These are phyloP conservation scores for Desmodesmus armatus DNA, from an alignment of 139 green algal genomes.

Conservation along the genomic window DNA sequence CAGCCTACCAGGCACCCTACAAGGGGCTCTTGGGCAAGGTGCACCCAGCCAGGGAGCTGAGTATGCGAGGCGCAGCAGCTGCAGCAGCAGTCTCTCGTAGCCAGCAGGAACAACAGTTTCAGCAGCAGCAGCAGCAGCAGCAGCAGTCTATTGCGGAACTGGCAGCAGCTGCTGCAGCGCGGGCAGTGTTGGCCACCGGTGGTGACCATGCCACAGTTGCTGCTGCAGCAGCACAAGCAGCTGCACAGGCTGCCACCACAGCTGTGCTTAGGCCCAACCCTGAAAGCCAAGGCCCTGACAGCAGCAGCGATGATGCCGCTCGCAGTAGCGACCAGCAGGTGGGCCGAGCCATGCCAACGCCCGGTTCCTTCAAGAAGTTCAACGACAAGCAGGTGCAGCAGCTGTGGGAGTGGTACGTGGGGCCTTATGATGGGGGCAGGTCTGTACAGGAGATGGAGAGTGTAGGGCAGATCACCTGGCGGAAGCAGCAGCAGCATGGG, in stretches of 20 bases:
- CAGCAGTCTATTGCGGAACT: not conserved
- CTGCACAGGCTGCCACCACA: not conserved
- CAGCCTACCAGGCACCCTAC: too few species aligned
- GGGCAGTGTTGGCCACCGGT: too few species aligned
- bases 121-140: not conserved
- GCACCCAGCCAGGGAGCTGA: too few species aligned
- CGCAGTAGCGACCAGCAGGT: too few species aligned
- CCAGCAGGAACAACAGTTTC: not conserved
- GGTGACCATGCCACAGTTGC: too few species aligned
- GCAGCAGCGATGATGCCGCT: too few species aligned
- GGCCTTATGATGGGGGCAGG: not conserved
- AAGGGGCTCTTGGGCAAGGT: too few species aligned
- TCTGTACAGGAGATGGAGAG: conserved; percentile 9
- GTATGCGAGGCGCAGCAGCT: too few species aligned
- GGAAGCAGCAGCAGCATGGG: conserved; percentile 5
- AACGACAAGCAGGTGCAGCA: not conserved
- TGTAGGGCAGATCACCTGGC: not conserved
- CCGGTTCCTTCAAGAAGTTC: not conserved
- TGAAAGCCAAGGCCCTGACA: too few species aligned
- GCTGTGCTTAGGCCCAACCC: too few species aligned
- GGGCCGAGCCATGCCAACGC: not conserved
- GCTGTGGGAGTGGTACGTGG: conserved; percentile 2
- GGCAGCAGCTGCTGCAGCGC: too few species aligned
- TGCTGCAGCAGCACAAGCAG: not conserved
- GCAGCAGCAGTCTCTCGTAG: not conserved